Base-by-base conservation (phyloP, 305 asterid genomes). In the Fraxinus nigra region DNA sequence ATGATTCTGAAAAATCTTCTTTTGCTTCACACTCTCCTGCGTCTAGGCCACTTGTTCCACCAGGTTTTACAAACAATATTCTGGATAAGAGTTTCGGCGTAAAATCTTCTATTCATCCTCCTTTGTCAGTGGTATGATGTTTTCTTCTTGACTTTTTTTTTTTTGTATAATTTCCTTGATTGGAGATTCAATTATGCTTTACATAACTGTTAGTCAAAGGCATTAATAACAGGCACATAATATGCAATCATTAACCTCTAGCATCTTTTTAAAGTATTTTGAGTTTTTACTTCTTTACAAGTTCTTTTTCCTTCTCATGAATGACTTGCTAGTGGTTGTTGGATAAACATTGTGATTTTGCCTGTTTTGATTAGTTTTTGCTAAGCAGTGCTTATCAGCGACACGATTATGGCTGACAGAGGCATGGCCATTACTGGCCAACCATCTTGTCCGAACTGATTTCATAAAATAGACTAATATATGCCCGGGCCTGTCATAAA, bases 21-120 rank as follows among this genome's bases (percentile, higher is more conserved):
- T 85, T 88, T 81, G 87, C 87, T 79, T 85, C 92, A 20, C 95
- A 86, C 81, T 85, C 92, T 78, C 89, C 92, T 77, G 87, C 89
- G 79, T 81, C 89, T 80, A 89, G 98, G 83, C 98, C 97, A 37
- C 98, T 92, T 82, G 86, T 93, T 78, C 99, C 99, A 26, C 99
- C 99, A 8, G 99, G 99, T 72, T 97, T 97, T 85, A 89, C 82
- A 79, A 84, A 69, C 91, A 86, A 87, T 79, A 78, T 87, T 65
- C 81, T 78, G 79, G 98, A 92, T 77, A 96, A 92, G 92, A 86
- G 82, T 87, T 85, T 89, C 85, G 92, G 88, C 78, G 72, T 87
- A 82, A 95, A 90, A 85, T 85, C 93, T 75, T 81, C 77, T 80
- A 82, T 83, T 40, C 90, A 78, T 78, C 87, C 92, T 86, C 83